Conservation (phyloP, 495 filamentous ascomycete genomes). For the Hyaloscypha variabilis region DNA sequence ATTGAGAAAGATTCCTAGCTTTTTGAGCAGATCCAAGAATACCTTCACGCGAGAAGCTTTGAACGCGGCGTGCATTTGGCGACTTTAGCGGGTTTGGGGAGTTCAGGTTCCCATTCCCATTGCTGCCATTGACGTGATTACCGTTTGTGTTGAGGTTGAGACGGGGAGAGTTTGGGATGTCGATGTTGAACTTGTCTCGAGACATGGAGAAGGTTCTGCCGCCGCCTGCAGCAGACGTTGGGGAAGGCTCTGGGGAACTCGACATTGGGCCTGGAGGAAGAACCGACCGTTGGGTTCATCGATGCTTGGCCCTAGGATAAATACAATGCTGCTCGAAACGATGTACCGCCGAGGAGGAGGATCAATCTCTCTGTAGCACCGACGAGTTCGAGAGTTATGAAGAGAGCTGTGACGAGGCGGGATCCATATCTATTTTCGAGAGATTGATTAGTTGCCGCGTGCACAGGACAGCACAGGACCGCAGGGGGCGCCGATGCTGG, state of each 20-base stretch:
- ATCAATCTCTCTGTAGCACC: slow-evolving; percentile 3
- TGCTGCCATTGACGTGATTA: slow-evolving; percentile 10
- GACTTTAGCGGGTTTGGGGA: slow-evolving; percentile 48
- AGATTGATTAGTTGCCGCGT: slow-evolving; percentile 29
- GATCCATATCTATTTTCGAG: slow-evolving; percentile 27
- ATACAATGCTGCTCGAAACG: background rate
- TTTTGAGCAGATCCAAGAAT: slow-evolving; percentile 62
- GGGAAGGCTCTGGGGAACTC: slow-evolving; percentile 29
- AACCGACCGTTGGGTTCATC: slow-evolving; percentile 17
- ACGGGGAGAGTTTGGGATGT: slow-evolving; percentile 26
- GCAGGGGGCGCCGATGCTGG: slow-evolving; percentile 16
- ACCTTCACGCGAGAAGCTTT: slow-evolving; percentile 56
- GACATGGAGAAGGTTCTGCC: slow-evolving; percentile 29
- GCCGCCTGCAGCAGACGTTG: slow-evolving; percentile 22
- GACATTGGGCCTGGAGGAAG: slow-evolving; percentile 27
- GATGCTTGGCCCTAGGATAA: slow-evolving; percentile 15
- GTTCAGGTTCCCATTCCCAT: slow-evolving; percentile 25
- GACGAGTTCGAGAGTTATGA: slow-evolving; percentile 8
- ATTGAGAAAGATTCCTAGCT: slow-evolving; percentile 55
- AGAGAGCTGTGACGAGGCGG: background rate
- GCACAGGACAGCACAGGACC: slow-evolving; percentile 1
- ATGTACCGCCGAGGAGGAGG: background rate
- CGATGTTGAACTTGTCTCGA: slow-evolving; percentile 29
- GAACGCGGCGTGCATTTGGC: slow-evolving; percentile 46
- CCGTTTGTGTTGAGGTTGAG: slow-evolving; percentile 25